Conservation (phyloP, 2,329 filamentous ascomycete species). For the Chalaropsis thielavioides region DNA sequence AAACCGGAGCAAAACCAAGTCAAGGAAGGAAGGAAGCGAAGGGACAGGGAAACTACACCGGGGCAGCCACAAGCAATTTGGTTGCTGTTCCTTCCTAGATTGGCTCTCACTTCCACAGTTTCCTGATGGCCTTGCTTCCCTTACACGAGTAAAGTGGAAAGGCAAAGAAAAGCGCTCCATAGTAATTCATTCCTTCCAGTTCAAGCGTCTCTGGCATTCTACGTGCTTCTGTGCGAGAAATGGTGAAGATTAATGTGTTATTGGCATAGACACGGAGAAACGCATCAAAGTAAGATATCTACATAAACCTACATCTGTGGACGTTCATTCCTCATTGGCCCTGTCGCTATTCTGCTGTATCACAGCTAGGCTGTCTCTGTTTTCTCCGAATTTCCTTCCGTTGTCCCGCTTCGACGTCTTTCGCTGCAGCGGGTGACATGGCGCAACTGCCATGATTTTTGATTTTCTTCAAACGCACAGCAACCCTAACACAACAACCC, state of each 20-base stretch:
- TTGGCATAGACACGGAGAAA: no score
- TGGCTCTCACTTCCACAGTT: neutral
- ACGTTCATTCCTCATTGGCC: no score
- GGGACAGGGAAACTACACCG: no score
- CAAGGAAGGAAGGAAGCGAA: neutral
- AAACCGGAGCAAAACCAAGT: constrained; percentile 7
- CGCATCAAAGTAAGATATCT: no score
- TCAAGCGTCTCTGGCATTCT: neutral
- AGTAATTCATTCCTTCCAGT: constrained; percentile 4
- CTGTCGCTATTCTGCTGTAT: neutral
- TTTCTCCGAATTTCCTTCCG: neutral
- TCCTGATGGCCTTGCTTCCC: neutral
- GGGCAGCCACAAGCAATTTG: no score
- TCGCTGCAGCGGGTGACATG: neutral
- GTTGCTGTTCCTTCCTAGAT: neutral
- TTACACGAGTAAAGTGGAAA: neutral
- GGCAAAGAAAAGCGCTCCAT: neutral
- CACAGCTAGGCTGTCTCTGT: neutral
- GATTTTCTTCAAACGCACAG: no score
- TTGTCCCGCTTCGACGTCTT: neutral
- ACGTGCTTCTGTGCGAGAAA: neutral
- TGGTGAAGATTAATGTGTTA: neutral
- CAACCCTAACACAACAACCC: neutral
- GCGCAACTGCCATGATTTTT: neutral
- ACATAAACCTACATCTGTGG: no score